Percentiles rank a stretch among this genome's conserved stretches.
phyloP scores from a whole-genome alignment of 306 rosid genomes.

The Vigna unguiculata region DNA sequence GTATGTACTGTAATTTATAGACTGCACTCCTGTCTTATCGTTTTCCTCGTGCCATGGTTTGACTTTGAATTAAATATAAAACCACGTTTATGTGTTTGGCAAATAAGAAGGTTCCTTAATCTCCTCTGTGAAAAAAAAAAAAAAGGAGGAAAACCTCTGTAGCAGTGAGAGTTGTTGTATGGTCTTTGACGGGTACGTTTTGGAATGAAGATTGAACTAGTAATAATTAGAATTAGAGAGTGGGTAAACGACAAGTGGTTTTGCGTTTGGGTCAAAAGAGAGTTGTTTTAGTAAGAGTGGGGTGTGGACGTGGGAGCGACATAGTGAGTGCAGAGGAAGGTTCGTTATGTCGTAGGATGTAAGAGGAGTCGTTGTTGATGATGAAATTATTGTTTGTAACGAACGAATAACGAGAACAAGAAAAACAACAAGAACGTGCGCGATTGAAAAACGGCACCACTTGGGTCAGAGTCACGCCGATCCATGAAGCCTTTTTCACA shows the following conservation, averaged over 20 bases:
- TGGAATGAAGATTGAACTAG: too few relatives aligned
- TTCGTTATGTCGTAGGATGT: neutral
- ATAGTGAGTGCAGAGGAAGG: neutral
- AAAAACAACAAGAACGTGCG: conserved; percentile 38
- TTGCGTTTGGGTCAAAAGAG: neutral
- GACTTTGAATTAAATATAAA: conserved; percentile 6
- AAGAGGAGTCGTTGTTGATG: neutral
- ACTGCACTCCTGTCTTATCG: neutral
- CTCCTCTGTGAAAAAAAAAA: too few relatives aligned
- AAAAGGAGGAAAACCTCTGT: too few relatives aligned
- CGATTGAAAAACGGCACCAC: conserved; percentile 5
- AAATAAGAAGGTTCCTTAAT: neutral
- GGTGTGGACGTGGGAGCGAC: neutral
- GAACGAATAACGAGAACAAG: neutral
- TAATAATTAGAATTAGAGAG: neutral
- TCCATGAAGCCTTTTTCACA: neutral
- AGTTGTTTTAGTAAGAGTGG: neutral
- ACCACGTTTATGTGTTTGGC: conserved; percentile 24
- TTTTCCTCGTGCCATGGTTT: neutral
- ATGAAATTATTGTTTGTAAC: neutral
- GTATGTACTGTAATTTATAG: neutral
- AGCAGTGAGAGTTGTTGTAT: too few relatives aligned
- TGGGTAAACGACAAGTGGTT: neutral
- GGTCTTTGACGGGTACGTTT: neutral
- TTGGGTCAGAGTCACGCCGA: conserved; percentile 14